Base-by-base conservation (phyloP, 768 basidiomycete species). In the Tylopilus felleus region DNA sequence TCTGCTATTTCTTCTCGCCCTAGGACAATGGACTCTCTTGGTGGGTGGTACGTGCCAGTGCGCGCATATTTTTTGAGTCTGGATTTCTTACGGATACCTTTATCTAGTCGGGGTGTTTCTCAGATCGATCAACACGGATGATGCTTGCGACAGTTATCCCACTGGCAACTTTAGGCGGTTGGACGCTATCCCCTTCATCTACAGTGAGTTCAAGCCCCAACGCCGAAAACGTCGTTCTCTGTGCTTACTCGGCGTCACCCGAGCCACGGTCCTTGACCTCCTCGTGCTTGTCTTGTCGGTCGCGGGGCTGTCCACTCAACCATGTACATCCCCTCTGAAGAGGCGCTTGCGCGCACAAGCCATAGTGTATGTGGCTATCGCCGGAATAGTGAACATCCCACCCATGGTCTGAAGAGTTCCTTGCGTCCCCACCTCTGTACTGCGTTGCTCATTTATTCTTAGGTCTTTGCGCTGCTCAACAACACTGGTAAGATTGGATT, bases 251-350 rank as follows among this genome's bases (percentile, higher is more conserved):
- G 13, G 27, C 6, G 33, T 6, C 23, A 25, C n/a, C 29, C 8
- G 40, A 69, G 67, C 62, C n/a, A 43, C 35, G 31, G 27, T 50
- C 5, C 58, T 49, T 27, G 56, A 69, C 51, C n/a, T 67, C 14
- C 19, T 66, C 2, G 39, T 69, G 10, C 19, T 64, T 12, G 27
- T 47, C 22, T 19, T 66, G 14, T 57, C 53, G 4, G 45, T 58
- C 2, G 31, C 57, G 8, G 60, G 62, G 6, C 47, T 69, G 9
- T 54, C 53, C 38, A 53, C 41, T 41, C 47, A 46, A 17, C 47
- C 8, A 22, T 56, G 52, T 1, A 22, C n/a, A 6, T 65, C 57
- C 2, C 44, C 56, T 5, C 47, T 67, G 44, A 54, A 31, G 45
- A 62, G 33, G 14, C 53, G 47, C 19, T 39, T 67, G 17, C 25